Conservation (phyloP, 495 filamentous ascomycete species). For the Parachaetomium inaequale region DNA sequence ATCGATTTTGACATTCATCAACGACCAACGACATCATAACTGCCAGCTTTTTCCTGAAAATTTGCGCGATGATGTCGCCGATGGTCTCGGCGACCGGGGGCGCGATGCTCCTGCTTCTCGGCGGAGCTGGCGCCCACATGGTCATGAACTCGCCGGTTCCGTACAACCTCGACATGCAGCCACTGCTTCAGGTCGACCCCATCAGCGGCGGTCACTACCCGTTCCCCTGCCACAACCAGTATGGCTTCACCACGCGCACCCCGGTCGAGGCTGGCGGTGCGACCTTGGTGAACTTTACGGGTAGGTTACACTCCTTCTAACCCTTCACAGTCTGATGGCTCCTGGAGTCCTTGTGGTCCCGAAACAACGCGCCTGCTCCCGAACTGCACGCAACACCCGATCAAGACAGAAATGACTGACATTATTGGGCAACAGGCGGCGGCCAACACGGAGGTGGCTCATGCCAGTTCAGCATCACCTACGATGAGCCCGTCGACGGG, state of each 20-base stretch:
- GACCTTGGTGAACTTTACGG: slow-evolving; percentile 48
- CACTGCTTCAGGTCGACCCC: slow-evolving; percentile 52
- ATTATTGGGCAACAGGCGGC: slow-evolving; percentile 23
- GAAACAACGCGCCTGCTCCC: too few species aligned
- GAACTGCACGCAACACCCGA: too few species aligned
- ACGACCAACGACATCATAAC: not conserved
- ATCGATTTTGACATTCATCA: not conserved
- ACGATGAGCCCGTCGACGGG: slow-evolving; percentile 51
- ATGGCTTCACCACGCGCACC: slow-evolving; percentile 36
- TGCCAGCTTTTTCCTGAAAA: too few species aligned
- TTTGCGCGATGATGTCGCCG: not conserved
- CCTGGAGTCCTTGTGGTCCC: too few species aligned
- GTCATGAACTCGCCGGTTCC: slow-evolving; percentile 61
- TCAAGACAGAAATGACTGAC: not conserved
- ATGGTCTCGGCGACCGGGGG: slow-evolving; percentile 11
- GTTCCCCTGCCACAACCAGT: slow-evolving; percentile 66
- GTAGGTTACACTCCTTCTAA: too few species aligned
- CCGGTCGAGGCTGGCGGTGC: slow-evolving; percentile 43
- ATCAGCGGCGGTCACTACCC: slow-evolving; percentile 50
- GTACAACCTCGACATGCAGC: slow-evolving; percentile 39
- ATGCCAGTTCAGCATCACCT: slow-evolving; percentile 72
- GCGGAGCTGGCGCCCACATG: slow-evolving; percentile 58
- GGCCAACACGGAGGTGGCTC: slow-evolving; percentile 75
- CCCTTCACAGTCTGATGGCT: too few species aligned
- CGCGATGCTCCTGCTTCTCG: slow-evolving; percentile 38